Conservation (phyloP, 1,284 basidiomycete genomes). For the Ustilago crameri region DNA sequence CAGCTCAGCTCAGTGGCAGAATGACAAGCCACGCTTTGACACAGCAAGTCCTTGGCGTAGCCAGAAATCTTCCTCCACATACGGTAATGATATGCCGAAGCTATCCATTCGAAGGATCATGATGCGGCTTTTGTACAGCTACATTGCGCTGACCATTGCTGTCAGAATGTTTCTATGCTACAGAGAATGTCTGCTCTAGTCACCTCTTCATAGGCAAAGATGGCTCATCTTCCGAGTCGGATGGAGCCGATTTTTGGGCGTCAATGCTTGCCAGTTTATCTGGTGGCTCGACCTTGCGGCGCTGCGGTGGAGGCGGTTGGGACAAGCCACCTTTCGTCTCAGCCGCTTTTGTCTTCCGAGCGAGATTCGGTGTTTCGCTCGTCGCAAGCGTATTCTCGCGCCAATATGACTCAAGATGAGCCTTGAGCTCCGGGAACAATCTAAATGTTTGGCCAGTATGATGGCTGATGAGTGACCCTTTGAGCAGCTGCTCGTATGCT, state of each 20-base stretch:
- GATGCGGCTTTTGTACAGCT: too few species aligned
- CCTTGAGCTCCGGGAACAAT: slow-evolving; percentile 36
- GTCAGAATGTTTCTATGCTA: neutral
- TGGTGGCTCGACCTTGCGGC: slow-evolving; percentile 10
- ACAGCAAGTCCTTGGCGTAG: neutral
- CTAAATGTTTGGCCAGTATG: slow-evolving; percentile 19
- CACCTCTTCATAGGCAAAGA: slow-evolving; percentile 13
- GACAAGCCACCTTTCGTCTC: neutral
- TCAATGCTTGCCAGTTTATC: neutral
- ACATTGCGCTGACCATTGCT: neutral
- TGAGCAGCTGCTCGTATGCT: slow-evolving; percentile 39
- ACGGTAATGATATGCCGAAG: too few species aligned
- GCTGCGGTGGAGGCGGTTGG: slow-evolving; percentile 1
- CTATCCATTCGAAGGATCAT: too few species aligned
- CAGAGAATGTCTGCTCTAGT: neutral
- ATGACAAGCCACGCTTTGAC: too few species aligned
- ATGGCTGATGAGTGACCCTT: slow-evolving; percentile 28
- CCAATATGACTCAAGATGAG: slow-evolving; percentile 36
- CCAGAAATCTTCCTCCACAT: too few species aligned
- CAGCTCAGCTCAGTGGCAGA: neutral
- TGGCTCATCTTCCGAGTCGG: slow-evolving; percentile 27
- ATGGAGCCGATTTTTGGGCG: neutral
- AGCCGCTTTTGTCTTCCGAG: neutral
- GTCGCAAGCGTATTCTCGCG: slow-evolving; percentile 2
- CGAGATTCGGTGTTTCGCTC: neutral